phyloP scores from a whole-genome alignment of 2,329 filamentous ascomycete genomes.

The Paramyrothecium roridum region DNA sequence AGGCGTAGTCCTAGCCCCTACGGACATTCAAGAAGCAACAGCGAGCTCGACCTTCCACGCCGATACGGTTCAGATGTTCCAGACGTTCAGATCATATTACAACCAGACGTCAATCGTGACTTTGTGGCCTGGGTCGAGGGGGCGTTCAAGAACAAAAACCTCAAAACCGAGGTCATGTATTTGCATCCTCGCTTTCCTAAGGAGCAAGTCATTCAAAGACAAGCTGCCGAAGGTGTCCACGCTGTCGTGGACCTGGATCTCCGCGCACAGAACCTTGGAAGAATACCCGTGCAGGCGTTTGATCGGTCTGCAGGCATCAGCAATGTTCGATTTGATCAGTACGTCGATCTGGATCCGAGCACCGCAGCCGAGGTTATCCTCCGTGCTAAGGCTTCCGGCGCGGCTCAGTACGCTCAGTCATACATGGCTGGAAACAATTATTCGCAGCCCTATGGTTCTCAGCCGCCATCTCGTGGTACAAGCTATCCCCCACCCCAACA shows the following conservation, averaged over 20 bases:
- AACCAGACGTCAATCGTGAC: constrained; percentile 73
- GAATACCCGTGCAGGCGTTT: constrained; percentile 81
- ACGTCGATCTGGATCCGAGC: constrained; percentile 74
- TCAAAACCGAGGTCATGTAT: constrained; percentile 77
- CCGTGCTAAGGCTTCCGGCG: constrained; percentile 56
- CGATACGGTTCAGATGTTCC: constrained; percentile 74
- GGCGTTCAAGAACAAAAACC: constrained; percentile 66
- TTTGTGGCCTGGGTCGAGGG: constrained; percentile 82
- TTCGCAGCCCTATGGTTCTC: constrained; percentile 23
- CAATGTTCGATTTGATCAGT: constrained; percentile 83
- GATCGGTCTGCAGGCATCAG: constrained; percentile 71
- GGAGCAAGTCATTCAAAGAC: constrained; percentile 75
- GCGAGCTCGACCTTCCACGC: constrained; percentile 68
- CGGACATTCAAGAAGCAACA: constrained; percentile 42
- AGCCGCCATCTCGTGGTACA: constrained; percentile 16
- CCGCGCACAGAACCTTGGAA: constrained; percentile 65
- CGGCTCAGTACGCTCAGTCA: constrained; percentile 23
- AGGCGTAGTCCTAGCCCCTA: constrained; percentile 69
- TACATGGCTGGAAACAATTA: constrained; percentile 22
- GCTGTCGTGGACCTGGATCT: constrained; percentile 77
- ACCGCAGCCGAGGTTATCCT: constrained; percentile 79
- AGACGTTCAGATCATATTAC: constrained; percentile 82
- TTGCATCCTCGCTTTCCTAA: constrained; percentile 74
- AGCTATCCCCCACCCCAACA: constrained; percentile 13
- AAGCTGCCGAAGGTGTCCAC: constrained; percentile 84